These are phyloP conservation scores for Fusarium circinatum DNA, from an alignment of 2,329 filamentous ascomycete species.

Conservation along the genomic window DNA sequence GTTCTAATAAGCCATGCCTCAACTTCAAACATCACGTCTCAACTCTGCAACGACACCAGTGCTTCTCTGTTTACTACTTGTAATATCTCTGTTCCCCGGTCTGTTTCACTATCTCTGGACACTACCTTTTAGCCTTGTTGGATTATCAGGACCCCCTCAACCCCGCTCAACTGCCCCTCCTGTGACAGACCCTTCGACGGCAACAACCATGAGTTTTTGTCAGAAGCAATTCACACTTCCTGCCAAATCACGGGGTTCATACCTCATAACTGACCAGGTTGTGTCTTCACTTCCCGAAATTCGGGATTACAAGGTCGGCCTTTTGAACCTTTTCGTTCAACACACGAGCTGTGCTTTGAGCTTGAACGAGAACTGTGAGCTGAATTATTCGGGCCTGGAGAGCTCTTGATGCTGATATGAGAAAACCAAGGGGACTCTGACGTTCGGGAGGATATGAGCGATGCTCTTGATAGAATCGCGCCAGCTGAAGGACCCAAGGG, in stretches of 20 bases:
- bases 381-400: neutral
- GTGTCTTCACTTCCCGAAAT: slow-evolving; percentile 80
- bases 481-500: slow-evolving; percentile 79
- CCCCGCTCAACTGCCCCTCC: slow-evolving; percentile 46
- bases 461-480: slow-evolving; percentile 90
- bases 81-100: slow-evolving; percentile 63
- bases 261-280: slow-evolving; percentile 87
- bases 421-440: slow-evolving; percentile 69
- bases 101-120: slow-evolving; percentile 64
- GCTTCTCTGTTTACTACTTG: slow-evolving; percentile 58
- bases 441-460: slow-evolving; percentile 93
- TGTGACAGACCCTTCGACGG: slow-evolving; percentile 36
- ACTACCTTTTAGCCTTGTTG: slow-evolving; percentile 56
- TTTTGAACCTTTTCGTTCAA: slow-evolving; percentile 92
- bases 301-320: slow-evolving; percentile 81
- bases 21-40: slow-evolving; percentile 54
- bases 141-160: slow-evolving; percentile 45
- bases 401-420: slow-evolving; percentile 50
- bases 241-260: slow-evolving; percentile 80
- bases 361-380: slow-evolving; percentile 86
- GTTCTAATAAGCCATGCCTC: slow-evolving; percentile 52
- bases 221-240: slow-evolving; percentile 89
- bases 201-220: slow-evolving; percentile 73
- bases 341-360: slow-evolving; percentile 92
- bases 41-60: slow-evolving; percentile 54